Base-by-base conservation (phyloP, 805 yeast genomes). In the Vanderwaltozyma yarrowii region DNA sequence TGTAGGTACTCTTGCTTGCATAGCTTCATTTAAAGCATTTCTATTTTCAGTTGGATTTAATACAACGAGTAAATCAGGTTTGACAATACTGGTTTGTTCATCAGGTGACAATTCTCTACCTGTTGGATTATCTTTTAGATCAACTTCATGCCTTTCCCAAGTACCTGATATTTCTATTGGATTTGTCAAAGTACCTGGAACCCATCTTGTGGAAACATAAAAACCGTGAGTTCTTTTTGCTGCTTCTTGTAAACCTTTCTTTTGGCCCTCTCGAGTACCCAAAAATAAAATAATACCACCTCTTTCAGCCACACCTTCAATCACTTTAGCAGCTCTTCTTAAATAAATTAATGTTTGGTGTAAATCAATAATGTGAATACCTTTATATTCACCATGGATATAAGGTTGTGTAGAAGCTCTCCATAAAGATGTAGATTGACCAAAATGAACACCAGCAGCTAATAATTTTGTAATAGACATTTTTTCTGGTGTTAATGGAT, bases 391-490 rank as follows among this genome's bases (percentile, higher is more conserved):
- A 39, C 97, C 98, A 54, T 80, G 80, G 32, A 89, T 72, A 58
- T 70, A 92, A 10, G 94, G 88, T 60, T 87, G 89, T 36, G 88
- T 84, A 20, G 81, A 71, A 9, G 87, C 77, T 49, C 94, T 76
- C 75, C 79, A 81, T 44, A 80, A 66, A 3, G 80, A 67, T 26
- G 76, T 80, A n/a, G 95, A 73, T 50, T 89, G 96, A 21, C 98
- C 98, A 48, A 92, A 66, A 60, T 92, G 98, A 33, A 89, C 89
- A 37, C 96, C 96, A 0, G 96, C 85, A 3, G 96, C 89, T 60
- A 89, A 59, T 37, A 92, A 69, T 40, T 76, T 76, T 23, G 85
- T 66, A 27, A 87, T 66, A 2, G 89, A 70, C 11, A 84, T 56
- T 40, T 82, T 74, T 17, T 70, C 61, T 17, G 76, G 65, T 12